Base-by-base conservation (phyloP, 192 early-diverging fungal species). In the Ramicandelaber brevisporus region DNA sequence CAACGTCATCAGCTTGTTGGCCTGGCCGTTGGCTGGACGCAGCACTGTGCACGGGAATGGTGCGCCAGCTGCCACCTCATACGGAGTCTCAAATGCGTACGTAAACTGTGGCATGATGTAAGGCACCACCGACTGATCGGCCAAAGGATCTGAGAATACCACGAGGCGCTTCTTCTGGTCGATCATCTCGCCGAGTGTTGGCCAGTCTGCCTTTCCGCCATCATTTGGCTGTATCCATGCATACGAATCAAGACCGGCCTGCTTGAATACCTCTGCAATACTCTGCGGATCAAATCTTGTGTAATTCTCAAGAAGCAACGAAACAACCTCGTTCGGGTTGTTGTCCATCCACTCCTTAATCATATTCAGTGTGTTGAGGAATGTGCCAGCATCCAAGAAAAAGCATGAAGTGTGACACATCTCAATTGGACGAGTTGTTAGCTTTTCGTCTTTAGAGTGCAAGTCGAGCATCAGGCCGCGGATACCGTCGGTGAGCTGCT, bases 401-500 rank as follows among this genome's bases (percentile, higher is more conserved):
- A 26, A 22, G 38, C 77, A 81, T 5, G 53, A 44, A 0, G 57
- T 52, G 36, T 78, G 74, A 44, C 77, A 81, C 21, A 26, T 44
- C 27, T 34, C 52, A 23, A 19, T 22, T 15, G 30, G 9, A 13
- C 12, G 31, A 14, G 43, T 35, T n/a, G n/a, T n/a, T n/a, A n/a
- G n/a, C n/a, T n/a, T n/a, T n/a, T n/a, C n/a, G n/a, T n/a, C n/a
- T n/a, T n/a, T n/a, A n/a, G 43, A 34, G 53, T 55, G 46, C 17
- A 61, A 49, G 36, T 73, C 74, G 20, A 85, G 55, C 58, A 71
- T 72, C 26, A 85, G 57, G 4, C 49, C 68, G 4, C 80, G 53
- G 24, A 85, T 46, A 12, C 80, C 80, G 29, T 70, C 69, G 20
- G 53, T 46, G 5, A 85, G 54, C 47, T 85, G 80, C 8, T 47